Evolutionary conservation across 306 rosid species (phyloP).

Genomic region (Ormosia emarginata): DNA sequence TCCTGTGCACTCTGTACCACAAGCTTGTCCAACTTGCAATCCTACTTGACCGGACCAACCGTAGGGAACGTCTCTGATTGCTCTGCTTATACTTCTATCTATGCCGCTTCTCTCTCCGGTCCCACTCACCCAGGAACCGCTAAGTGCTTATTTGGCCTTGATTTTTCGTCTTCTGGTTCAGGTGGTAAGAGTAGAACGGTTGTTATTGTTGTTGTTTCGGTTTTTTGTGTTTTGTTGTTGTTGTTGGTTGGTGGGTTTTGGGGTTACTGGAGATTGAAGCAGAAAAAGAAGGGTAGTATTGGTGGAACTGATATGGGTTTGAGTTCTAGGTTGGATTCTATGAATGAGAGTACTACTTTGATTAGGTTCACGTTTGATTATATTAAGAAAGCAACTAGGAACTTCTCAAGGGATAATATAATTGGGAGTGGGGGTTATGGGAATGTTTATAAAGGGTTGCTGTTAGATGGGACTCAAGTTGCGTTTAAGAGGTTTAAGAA

Average conservation of each 20-base stretch:
- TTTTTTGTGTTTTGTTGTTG: slow-evolving; percentile 33
- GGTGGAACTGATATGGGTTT: slow-evolving; percentile 31
- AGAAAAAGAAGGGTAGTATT: not conserved
- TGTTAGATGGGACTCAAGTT: slow-evolving; percentile 71
- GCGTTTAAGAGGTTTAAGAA: slow-evolving; percentile 94
- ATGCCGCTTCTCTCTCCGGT: slow-evolving; percentile 65
- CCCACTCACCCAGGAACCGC: slow-evolving; percentile 56
- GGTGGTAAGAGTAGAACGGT: slow-evolving; percentile 10
- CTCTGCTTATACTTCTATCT: slow-evolving; percentile 43
- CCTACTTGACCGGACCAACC: slow-evolving; percentile 39
- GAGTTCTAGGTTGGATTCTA: slow-evolving; percentile 58
- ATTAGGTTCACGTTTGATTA: slow-evolving; percentile 69
- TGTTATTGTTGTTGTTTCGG: slow-evolving; percentile 34
- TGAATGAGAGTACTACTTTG: slow-evolving; percentile 69
- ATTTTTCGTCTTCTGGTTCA: slow-evolving; percentile 13
- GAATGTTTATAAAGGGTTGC: slow-evolving; percentile 74
- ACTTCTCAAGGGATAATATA: slow-evolving; percentile 63
- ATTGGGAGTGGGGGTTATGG: slow-evolving; percentile 96
- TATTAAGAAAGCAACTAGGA: slow-evolving; percentile 68
- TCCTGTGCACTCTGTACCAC: slow-evolving; percentile 74
- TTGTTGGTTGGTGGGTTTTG: slow-evolving; percentile 33
- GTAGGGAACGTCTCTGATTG: slow-evolving; percentile 64
- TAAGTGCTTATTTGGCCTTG: slow-evolving; percentile 52
- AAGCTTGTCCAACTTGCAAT: slow-evolving; percentile 24
- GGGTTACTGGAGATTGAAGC: slow-evolving; percentile 27